Percentiles rank a stretch among this genome's conserved stretches.
Evolutionary conservation across 805 yeast species (phyloP).

Genomic region (Komagataella pseudopastoris): DNA sequence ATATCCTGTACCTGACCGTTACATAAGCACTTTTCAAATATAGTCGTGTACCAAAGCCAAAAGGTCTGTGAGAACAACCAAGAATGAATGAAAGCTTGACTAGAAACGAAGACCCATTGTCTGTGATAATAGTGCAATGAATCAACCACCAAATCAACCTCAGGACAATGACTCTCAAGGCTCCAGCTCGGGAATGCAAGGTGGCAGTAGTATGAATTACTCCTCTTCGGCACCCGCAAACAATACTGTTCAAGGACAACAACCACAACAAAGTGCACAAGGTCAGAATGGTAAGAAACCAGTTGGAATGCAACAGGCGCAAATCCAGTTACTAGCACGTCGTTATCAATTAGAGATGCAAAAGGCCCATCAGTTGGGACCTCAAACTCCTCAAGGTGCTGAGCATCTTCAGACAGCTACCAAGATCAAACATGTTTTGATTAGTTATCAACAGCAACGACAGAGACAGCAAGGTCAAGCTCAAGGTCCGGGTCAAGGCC

Average conservation of each 20-base stretch:
- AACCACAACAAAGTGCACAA: slow-evolving; percentile 7
- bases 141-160: slow-evolving; percentile 2
- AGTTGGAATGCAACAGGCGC: slow-evolving; percentile 28
- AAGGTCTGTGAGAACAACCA: neutral
- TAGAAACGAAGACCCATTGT: slow-evolving; percentile 2
- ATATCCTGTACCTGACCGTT: neutral
- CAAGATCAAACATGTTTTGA: slow-evolving; percentile 44
- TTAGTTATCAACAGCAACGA: slow-evolving; percentile 23
- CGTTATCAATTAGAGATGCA: slow-evolving; percentile 46
- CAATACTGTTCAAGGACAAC: slow-evolving; percentile 4
- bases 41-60: neutral
- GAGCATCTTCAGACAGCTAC: slow-evolving; percentile 52
- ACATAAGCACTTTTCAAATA: neutral
- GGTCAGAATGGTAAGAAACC: slow-evolving; percentile 8
- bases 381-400: slow-evolving; percentile 45
- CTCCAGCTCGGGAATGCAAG: neutral
- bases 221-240: neutral
- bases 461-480: slow-evolving; percentile 11
- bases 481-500: slow-evolving; percentile 9
- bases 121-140: slow-evolving; percentile 7
- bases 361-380: slow-evolving; percentile 50
- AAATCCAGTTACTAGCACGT: slow-evolving; percentile 44
- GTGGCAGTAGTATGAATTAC: neutral
- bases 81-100: neutral
- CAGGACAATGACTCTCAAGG: slow-evolving; percentile 3